phyloP scores from a whole-genome alignment of 768 basidiomycete genomes.

The Steccherinum ochraceum region DNA sequence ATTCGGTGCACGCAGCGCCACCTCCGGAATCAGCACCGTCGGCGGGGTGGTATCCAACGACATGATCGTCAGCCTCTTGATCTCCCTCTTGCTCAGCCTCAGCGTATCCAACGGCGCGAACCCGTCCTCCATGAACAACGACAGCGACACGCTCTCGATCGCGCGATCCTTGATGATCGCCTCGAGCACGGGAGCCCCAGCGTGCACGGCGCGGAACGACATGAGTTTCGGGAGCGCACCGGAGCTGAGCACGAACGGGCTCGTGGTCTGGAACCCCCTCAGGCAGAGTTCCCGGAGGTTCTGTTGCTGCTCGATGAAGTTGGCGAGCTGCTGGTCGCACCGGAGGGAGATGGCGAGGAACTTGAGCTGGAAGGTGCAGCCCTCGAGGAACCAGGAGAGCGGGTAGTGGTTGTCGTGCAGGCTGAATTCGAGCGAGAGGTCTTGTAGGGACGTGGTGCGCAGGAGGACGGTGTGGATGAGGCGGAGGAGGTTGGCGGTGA shows the following conservation, averaged over 20 bases:
- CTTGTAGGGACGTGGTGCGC: slow-evolving; percentile 30
- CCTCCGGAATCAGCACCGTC: slow-evolving; percentile 36
- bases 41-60: slow-evolving; percentile 47
- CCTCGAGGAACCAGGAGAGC: slow-evolving; percentile 44
- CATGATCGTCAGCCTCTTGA: slow-evolving; percentile 51
- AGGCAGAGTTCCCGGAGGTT: slow-evolving; percentile 47
- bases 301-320: slow-evolving; percentile 46
- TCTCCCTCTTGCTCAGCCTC: slow-evolving; percentile 27
- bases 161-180: slow-evolving; percentile 42
- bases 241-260: slow-evolving; percentile 26
- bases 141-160: slow-evolving; percentile 43
- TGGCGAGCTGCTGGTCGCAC: slow-evolving; percentile 40
- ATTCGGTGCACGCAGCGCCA: slow-evolving; percentile 39
- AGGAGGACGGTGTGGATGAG: slow-evolving; percentile 41
- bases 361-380: slow-evolving; percentile 37
- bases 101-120: slow-evolving; percentile 40
- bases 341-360: slow-evolving; percentile 50
- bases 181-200: slow-evolving; percentile 38
- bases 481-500: slow-evolving; percentile 43
- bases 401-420: slow-evolving; percentile 23
- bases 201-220: slow-evolving; percentile 49
- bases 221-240: slow-evolving; percentile 40
- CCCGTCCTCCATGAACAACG: slow-evolving; percentile 39
- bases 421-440: slow-evolving; percentile 47
- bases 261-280: slow-evolving; percentile 40